Conservation (phyloP, 306 rosid species). For the Abrus pulchellus region DNA sequence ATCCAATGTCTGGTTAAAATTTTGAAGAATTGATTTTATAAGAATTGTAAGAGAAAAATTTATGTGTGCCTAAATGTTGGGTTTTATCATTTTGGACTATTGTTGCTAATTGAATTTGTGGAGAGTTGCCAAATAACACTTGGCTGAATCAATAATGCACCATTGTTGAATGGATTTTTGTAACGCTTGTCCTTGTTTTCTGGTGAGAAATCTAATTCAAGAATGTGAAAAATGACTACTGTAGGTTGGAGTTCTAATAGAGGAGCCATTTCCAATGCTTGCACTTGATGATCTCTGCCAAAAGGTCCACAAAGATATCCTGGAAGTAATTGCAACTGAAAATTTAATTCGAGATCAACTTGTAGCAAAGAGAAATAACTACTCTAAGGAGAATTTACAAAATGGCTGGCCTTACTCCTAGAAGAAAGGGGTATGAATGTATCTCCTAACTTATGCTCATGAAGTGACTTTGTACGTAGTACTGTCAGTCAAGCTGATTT, state of each 20-base stretch:
- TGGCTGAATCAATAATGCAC: slow-evolving; percentile 8
- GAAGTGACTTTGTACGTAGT: slow-evolving; percentile 10
- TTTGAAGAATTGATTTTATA: no score
- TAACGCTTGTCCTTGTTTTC: slow-evolving; percentile 8
- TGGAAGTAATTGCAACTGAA: slow-evolving; percentile 67
- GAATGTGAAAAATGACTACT: slow-evolving; percentile 36
- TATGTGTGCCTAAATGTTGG: no score
- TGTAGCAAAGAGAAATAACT: slow-evolving; percentile 61
- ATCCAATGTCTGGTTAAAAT: no score
- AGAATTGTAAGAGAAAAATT: no score
- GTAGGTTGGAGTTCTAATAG: slow-evolving; percentile 96
- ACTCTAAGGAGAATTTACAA: slow-evolving; percentile 60
- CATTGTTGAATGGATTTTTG: not conserved
- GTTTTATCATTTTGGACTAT: no score
- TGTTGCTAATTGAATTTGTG: not conserved
- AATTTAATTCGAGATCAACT: slow-evolving; percentile 60
- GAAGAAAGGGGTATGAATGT: slow-evolving; percentile 19
- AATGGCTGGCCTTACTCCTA: slow-evolving; percentile 78
- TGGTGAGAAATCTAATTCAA: slow-evolving; percentile 23
- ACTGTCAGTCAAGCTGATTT: not conserved
- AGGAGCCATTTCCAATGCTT: slow-evolving; percentile 94
- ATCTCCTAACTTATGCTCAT: slow-evolving; percentile 37
- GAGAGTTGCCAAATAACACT: slow-evolving; percentile 4
- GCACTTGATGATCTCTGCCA: slow-evolving; percentile 82
- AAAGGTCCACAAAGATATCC: slow-evolving; percentile 62